Evolutionary conservation across 352 stramenopile species (phyloP), one percentile per base, ranked within the genome.

Genomic region (Thraustochytrium striatum): DNA sequence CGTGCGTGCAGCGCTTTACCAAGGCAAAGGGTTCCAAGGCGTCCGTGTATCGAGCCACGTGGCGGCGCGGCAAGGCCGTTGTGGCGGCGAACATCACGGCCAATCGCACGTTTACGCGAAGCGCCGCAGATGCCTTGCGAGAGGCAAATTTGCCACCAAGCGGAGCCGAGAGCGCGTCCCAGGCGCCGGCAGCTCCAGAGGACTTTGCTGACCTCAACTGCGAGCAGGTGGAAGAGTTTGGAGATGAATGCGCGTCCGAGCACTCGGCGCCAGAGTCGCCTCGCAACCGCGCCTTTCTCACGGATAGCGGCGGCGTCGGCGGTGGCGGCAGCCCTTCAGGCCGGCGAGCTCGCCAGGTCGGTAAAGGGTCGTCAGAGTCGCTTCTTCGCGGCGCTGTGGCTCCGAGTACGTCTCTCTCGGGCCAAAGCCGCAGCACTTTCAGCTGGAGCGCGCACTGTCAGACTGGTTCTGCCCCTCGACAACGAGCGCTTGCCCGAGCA

Each of bases 41-140:
- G 13, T 58, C 65, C 28, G 52, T 75, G 28, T 75, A 75, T 39
- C 65, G 65, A 21, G 65, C 65, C 28, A 75, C 65, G 3, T 75
- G 65, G 65, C 44, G 52, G 9, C 44, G 65, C 9, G 25, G 11
- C 50, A 35, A 38, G 50, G 5, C 32, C 8, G 21, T 43, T 28
- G 5, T 39, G 28, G 65, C 61, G 13, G 19, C 36, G 5, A 75
- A 75, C 30, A 72, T 75, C 25, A 39, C 52, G 1, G 44, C 8
- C 25, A 16, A 32, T 0, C 44, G 59, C 25, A 57, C 33, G 13
- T 70, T 57, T 52, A n/a, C n/a, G n/a, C 21, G 2, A 5, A 32
- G 41, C 2, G 59, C 59, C 36, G 8, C 13, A 1, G 5, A 33
- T 3, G 16, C 21, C 41, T 33, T 52, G 25, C 33, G 21, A 8